These are phyloP conservation scores for Geotrichum aggregatum DNA, from an alignment of 1,139 yeast genomes.

Conservation along the genomic window DNA sequence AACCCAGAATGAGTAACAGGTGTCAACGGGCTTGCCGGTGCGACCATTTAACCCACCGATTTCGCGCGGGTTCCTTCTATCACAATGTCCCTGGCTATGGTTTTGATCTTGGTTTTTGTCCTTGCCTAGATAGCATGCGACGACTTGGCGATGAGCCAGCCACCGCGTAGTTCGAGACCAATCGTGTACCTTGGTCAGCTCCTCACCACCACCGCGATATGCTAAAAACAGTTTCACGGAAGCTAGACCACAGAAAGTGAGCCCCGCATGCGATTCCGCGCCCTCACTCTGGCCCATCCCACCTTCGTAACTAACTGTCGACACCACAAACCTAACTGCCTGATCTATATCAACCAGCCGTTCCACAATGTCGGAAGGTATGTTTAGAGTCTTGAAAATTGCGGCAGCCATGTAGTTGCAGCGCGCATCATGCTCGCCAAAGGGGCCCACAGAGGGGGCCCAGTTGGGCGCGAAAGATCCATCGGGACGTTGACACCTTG, in stretches of 20 bases:
- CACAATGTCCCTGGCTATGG: slow-evolving; percentile 27
- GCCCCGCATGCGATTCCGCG: slow-evolving; percentile 81
- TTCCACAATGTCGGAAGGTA: slow-evolving; percentile 28
- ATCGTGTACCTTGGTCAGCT: slow-evolving; percentile 21
- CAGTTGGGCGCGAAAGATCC: slow-evolving; percentile 59
- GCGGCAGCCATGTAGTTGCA: slow-evolving; percentile 71
- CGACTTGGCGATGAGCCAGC: slow-evolving; percentile 58
- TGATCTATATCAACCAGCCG: slow-evolving; percentile 14
- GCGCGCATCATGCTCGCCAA: slow-evolving; percentile 70
- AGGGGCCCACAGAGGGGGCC: slow-evolving; percentile 38
- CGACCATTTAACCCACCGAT: slow-evolving; percentile 87
- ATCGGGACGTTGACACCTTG: slow-evolving; percentile 49
- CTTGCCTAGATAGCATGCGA: neutral
- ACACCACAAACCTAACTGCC: slow-evolving; percentile 24
- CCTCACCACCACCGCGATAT: neutral
- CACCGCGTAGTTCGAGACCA: slow-evolving; percentile 51
- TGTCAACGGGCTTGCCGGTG: slow-evolving; percentile 76
- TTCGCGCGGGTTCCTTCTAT: slow-evolving; percentile 45
- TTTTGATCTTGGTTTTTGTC: neutral
- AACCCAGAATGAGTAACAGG: slow-evolving; percentile 93
- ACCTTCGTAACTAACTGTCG: slow-evolving; percentile 48
- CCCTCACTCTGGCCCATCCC: slow-evolving; percentile 53
- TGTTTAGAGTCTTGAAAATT: slow-evolving; percentile 53
- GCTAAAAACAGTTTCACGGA: slow-evolving; percentile 48
- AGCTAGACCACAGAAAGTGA: slow-evolving; percentile 81